A percentile compares a stretch with the other conserved stretches of the same genome.
Evolutionary conservation across 768 basidiomycete species (phyloP).

Genomic region (Leccinum subgranulosum): DNA sequence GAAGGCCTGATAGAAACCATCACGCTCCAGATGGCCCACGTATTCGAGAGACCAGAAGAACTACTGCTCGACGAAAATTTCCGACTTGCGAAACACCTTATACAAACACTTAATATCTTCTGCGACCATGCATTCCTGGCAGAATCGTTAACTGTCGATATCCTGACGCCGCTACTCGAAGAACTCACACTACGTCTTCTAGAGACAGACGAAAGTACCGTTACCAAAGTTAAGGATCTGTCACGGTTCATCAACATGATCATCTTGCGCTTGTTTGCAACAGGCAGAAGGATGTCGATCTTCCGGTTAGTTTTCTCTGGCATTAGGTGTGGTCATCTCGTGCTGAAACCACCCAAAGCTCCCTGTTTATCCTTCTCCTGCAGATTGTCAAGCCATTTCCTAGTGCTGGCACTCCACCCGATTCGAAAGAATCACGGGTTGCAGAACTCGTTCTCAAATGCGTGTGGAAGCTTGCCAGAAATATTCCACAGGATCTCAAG

Average conservation of each 20-base stretch:
- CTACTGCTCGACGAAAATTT: conserved; percentile 77
- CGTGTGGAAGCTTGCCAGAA: conserved; percentile 95
- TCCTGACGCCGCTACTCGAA: conserved; percentile 82
- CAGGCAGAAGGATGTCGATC: conserved; percentile 84
- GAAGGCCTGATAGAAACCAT: conserved; percentile 89
- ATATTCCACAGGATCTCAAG: conserved; percentile 87
- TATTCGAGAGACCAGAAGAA: conserved; percentile 81
- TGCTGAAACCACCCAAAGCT: conserved; percentile 15
- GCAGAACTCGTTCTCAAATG: conserved; percentile 94
- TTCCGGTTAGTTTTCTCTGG: conserved; percentile 62
- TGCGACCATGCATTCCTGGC: conserved; percentile 89
- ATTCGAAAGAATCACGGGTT: conserved; percentile 83
- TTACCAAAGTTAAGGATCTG: conserved; percentile 86
- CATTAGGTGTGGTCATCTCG: background rate
- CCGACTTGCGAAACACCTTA: conserved; percentile 93
- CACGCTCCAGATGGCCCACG: conserved; percentile 86
- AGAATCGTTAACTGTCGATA: conserved; percentile 81
- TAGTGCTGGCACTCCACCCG: conserved; percentile 60
- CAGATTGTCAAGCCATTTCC: conserved; percentile 86
- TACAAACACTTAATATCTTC: conserved; percentile 93
- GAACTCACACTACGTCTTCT: conserved; percentile 89
- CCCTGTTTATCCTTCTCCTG: conserved; percentile 77
- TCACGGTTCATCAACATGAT: conserved; percentile 99
- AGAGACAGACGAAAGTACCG: conserved; percentile 85
- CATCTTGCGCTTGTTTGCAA: conserved; percentile 88